Conservation (phyloP, 345 rosid genomes). For the Citrus mangshanensis region DNA sequence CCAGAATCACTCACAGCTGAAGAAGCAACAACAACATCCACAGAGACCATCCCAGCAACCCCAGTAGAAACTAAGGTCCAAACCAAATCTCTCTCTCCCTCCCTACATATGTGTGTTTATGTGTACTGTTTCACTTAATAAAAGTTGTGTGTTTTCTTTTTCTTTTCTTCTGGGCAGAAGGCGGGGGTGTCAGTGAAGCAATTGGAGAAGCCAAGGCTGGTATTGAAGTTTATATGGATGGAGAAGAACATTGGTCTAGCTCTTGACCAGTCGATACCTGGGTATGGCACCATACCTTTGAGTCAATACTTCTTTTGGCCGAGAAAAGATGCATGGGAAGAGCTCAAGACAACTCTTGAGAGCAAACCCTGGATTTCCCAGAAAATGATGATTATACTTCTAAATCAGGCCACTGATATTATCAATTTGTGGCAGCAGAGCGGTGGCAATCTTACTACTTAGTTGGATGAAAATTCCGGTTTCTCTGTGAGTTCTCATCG, state of each 20-base stretch:
- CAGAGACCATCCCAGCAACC: constrained; percentile 11
- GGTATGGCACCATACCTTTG: constrained; percentile 68
- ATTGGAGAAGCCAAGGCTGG: constrained; percentile 57
- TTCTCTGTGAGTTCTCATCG: not conserved
- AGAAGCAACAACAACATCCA: constrained; percentile 4
- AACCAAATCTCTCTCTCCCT: not conserved
- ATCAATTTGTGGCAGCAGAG: constrained; percentile 90
- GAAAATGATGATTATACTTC: constrained; percentile 77
- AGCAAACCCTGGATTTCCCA: constrained; percentile 79
- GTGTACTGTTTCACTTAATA: not conserved
- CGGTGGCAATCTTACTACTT: constrained; percentile 60
- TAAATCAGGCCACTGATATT: constrained; percentile 81
- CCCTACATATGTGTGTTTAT: not conserved
- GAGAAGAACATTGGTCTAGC: constrained; percentile 81
- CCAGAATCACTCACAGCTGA: constrained; percentile 47
- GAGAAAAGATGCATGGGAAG: constrained; percentile 87
- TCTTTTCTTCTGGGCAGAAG: constrained; percentile 28
- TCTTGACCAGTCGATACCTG: constrained; percentile 67
- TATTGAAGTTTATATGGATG: constrained; percentile 84
- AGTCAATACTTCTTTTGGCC: constrained; percentile 87
- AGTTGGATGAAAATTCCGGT: not conserved
- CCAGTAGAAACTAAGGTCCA: constrained; percentile 32
- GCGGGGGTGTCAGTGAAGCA: constrained; percentile 36
- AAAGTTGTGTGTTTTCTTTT: not conserved
- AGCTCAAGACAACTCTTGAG: constrained; percentile 68